Base-by-base conservation (phyloP, 78 protist genomes). In the Goniomonas avonlea region DNA sequence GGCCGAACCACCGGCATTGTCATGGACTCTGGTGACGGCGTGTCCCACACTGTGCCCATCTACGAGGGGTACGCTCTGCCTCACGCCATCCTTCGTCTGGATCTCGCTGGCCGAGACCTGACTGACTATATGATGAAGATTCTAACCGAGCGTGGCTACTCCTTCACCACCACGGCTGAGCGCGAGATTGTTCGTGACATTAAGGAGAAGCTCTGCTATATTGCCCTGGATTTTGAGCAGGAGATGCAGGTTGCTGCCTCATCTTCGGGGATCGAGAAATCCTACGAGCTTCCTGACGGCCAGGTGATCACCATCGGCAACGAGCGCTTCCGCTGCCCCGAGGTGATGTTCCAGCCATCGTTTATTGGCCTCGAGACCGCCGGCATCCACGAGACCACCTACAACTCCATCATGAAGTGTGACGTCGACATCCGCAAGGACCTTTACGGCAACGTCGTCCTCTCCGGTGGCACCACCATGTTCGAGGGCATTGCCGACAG, bases 11-110 rank as follows among this genome's bases (percentile, higher is more conserved):
- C 96, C 53, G 96, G 99, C 41, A 74, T 91, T 40, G 99, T 97
- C 34, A 45, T 96, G 74, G 98, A 95, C 82, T 87, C 94, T 38
- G 99, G 99, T n/a, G 97, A 91, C 48, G 99, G 98, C 66, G 94
- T 86, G 32, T 43, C 97, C 17, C 92, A 91, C 82, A 70, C 90
- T 9, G 96, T 92, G 25, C 99, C 99, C 43, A 80, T 97, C 81
- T 91, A 86, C 83, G 98, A 97, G 76, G 97, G 97, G 0, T 89
- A 84, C 65, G 84, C 88, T 11, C 92, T 94, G 2, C 87, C 91
- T n/a, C 94, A 85, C 80, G 88, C 94, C 77, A 85, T 95, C 65
- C 69, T 56, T 5, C 93, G 95, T 27, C 77, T 93, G 32, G 94
- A 94, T 66, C 59, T 94, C 18, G 98, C 93, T 29, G 98, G 97